Evolutionary conservation across 371 early-diverging fungal genomes (phyloP).

Genomic region (Apophysomyces elegans): DNA sequence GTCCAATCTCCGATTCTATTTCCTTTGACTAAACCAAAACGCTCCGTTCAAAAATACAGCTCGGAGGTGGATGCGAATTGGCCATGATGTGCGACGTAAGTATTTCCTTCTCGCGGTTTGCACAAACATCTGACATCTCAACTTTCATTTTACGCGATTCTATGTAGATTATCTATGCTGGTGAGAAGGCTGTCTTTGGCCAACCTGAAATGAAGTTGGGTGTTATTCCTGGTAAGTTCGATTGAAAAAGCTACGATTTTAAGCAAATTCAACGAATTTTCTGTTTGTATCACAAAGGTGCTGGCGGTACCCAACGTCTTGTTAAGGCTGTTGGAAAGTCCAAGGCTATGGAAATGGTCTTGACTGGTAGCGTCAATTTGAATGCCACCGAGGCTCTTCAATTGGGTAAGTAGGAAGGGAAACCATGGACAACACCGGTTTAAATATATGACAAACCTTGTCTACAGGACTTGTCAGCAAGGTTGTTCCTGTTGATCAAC

Average conservation of each 20-base stretch:
- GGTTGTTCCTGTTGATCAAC: slow-evolving; percentile 85
- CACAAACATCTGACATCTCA: background rate
- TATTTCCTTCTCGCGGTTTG: background rate
- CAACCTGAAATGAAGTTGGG: slow-evolving; percentile 99
- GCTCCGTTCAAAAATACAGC: slow-evolving; percentile 41
- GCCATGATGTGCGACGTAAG: slow-evolving; percentile 96
- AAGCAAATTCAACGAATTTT: background rate
- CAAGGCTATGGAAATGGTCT: slow-evolving; percentile 97
- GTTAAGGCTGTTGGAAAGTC: slow-evolving; percentile 96
- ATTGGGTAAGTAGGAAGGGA: slow-evolving; percentile 51
- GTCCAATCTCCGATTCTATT: slow-evolving; percentile 23
- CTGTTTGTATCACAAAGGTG: slow-evolving; percentile 46
- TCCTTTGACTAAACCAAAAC: background rate
- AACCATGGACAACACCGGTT: background rate
- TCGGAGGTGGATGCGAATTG: slow-evolving; percentile 98
- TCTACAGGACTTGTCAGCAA: slow-evolving; percentile 80
- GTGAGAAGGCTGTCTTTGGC: slow-evolving; percentile 95
- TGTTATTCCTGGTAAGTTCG: slow-evolving; percentile 76
- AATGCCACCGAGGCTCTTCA: slow-evolving; percentile 88
- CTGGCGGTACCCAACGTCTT: slow-evolving; percentile 91
- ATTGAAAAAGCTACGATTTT: background rate
- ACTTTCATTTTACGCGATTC: background rate
- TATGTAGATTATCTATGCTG: slow-evolving; percentile 94
- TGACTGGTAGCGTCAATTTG: slow-evolving; percentile 87
- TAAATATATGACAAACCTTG: background rate